A percentile compares a stretch with the other conserved stretches of the same genome.
These are phyloP conservation scores for Dendrocalamus sinicus DNA, from an alignment of 176 grass and related monocot species.

Conservation along the genomic window DNA sequence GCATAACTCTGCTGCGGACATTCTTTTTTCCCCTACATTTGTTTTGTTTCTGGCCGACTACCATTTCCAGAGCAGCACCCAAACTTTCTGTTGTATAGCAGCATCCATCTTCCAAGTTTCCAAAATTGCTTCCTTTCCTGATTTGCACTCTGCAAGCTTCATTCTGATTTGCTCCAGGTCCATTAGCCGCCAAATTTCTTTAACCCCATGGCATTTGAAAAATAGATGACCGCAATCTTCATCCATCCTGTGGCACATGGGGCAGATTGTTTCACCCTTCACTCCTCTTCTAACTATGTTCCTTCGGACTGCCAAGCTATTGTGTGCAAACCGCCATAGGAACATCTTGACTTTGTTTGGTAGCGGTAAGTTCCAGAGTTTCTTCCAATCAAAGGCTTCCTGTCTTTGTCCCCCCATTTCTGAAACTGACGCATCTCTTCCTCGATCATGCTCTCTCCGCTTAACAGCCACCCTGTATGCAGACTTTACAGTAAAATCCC, in stretches of 20 bases:
- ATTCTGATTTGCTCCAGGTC: not conserved
- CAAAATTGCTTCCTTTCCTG: not conserved
- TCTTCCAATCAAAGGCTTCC: not conserved
- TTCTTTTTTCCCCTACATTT: no score
- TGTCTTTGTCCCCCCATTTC: no score
- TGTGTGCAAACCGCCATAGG: not conserved
- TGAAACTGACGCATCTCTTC: not conserved
- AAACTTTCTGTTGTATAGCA: not conserved
- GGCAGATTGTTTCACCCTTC: accelerated
- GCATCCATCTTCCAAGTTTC: not conserved
- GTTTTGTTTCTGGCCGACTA: not conserved
- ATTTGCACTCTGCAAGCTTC: accelerated
- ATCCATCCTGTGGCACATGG: not conserved
- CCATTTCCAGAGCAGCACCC: not conserved
- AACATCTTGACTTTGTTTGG: not conserved
- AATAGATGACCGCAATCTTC: not conserved
- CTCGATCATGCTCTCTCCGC: accelerated
- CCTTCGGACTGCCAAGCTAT: not conserved
- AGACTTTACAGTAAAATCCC: not conserved
- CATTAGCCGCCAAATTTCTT: not conserved
- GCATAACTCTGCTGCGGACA: no score
- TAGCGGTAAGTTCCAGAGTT: accelerated
- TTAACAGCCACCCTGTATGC: not conserved
- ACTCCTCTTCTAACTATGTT: not conserved
- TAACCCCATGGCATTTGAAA: not conserved